Conservation (phyloP, 2,329 filamentous ascomycete genomes). For the Beauveria scarabaeidicola region DNA sequence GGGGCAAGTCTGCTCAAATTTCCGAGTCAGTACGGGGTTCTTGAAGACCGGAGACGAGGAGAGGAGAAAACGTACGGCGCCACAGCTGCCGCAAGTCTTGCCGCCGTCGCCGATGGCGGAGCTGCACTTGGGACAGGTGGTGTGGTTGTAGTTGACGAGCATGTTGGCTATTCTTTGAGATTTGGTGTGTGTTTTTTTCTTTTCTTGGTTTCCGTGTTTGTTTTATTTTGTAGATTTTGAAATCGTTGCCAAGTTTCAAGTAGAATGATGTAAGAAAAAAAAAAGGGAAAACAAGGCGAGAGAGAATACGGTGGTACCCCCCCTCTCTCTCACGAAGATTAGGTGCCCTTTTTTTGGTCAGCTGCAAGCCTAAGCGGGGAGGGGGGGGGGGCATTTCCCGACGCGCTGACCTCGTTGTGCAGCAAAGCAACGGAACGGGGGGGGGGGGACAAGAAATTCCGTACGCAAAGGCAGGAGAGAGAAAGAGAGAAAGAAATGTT, state of each 20-base stretch:
- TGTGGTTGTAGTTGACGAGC: constrained; percentile 30
- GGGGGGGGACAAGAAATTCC: not conserved
- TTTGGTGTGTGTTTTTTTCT: not conserved
- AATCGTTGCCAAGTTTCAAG: no score
- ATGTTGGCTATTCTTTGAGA: no score
- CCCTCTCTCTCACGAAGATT: not conserved
- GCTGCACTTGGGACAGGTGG: constrained; percentile 50
- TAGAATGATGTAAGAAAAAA: not conserved
- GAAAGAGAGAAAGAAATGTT: not conserved
- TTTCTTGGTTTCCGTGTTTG: not conserved
- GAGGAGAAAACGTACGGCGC: constrained; percentile 37
- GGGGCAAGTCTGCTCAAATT: constrained; percentile 3
- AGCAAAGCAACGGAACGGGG: not conserved
- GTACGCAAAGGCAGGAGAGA: no score
- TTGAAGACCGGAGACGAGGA: not conserved
- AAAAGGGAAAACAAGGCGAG: not conserved
- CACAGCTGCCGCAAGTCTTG: constrained; percentile 50
- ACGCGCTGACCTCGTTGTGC: not conserved
- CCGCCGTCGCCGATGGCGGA: constrained; percentile 31
- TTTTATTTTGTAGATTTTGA: not conserved
- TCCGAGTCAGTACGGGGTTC: not conserved
- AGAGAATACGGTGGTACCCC: not conserved
- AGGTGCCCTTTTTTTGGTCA: not conserved
- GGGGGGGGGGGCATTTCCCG: no score
- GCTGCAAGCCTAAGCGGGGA: constrained; percentile 3